Percentiles rank a stretch among this genome's conserved stretches.
Conservation (phyloP, 257 asterid genomes). For the Lycium barbarum region DNA sequence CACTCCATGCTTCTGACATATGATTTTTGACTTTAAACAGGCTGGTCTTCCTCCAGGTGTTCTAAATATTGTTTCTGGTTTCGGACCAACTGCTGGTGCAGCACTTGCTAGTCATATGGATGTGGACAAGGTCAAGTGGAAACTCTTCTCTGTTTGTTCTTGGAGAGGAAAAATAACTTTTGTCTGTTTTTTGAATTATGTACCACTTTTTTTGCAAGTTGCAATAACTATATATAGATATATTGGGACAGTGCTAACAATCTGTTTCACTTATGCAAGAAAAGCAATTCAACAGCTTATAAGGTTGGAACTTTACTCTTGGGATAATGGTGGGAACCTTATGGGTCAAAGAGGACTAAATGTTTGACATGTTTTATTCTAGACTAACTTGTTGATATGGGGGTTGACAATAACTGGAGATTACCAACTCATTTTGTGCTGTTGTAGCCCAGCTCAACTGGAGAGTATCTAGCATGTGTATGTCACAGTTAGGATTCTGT, state of each 20-base stretch:
- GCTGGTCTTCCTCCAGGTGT: constrained; percentile 85
- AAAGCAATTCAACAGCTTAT: background rate
- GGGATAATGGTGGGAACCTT: background rate
- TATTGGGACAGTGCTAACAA: background rate
- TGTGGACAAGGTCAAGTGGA: constrained; percentile 69
- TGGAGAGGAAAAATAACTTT: background rate
- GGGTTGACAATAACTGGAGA: constrained; percentile 1
- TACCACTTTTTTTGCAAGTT: background rate
- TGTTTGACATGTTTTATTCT: background rate
- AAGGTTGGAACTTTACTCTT: background rate
- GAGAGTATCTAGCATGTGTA: background rate
- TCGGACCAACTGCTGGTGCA: constrained; percentile 86
- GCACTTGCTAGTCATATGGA: constrained; percentile 90
- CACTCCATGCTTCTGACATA: background rate
- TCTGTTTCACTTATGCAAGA: background rate
- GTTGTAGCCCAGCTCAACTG: background rate
- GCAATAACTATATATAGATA: background rate
- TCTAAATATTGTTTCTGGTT: constrained; percentile 69
- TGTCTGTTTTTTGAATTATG: background rate
- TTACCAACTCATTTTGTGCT: background rate
- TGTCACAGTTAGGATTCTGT: background rate
- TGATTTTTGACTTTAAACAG: constrained; percentile 39
- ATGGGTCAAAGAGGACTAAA: background rate
- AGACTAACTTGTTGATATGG: background rate
- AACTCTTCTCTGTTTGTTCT: background rate